These are phyloP conservation scores for Mycosphaerella arachidis DNA, from an alignment of 2,329 filamentous ascomycete species.

Conservation along the genomic window DNA sequence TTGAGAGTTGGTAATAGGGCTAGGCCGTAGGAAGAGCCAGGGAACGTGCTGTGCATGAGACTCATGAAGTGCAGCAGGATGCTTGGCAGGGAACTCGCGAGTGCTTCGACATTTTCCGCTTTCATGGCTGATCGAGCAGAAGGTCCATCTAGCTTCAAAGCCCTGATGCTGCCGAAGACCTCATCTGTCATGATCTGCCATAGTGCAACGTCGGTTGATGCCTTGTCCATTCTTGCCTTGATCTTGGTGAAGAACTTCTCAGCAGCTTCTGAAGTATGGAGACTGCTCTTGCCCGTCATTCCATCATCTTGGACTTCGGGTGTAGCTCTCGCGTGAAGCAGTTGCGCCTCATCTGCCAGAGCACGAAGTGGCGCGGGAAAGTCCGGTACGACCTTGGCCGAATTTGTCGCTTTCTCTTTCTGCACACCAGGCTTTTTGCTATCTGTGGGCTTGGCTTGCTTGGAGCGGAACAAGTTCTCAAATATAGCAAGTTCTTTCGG, in stretches of 20 bases:
- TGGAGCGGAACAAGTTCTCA: conserved; percentile 13
- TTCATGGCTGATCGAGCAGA: background rate
- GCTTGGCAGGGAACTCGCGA: conserved; percentile 17
- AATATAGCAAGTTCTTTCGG: conserved; percentile 19
- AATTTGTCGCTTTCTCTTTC: background rate
- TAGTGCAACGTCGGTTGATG: conserved; percentile 58
- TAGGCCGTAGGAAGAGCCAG: conserved; percentile 56
- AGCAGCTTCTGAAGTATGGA: background rate
- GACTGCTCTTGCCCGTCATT: background rate
- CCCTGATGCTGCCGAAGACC: conserved; percentile 49
- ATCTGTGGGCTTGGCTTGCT: background rate
- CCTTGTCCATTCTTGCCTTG: conserved; percentile 50
- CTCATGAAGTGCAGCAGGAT: conserved; percentile 21
- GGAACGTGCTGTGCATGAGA: conserved; percentile 50
- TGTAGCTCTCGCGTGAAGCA: conserved; percentile 7
- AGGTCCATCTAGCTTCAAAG: conserved; percentile 11
- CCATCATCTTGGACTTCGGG: background rate
- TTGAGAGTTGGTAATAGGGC: conserved; percentile 64
- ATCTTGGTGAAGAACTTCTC: conserved; percentile 43
- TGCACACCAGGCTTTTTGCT: background rate
- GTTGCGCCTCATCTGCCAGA: conserved; percentile 19
- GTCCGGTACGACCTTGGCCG: background rate
- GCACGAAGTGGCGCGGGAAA: conserved; percentile 20
- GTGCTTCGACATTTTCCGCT: conserved; percentile 4
- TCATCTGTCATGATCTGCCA: conserved; percentile 64